Evolutionary conservation across 495 filamentous ascomycete species (phyloP), one percentile per base, ranked within the genome.

Genomic region (Trypethelium eluteriae): DNA sequence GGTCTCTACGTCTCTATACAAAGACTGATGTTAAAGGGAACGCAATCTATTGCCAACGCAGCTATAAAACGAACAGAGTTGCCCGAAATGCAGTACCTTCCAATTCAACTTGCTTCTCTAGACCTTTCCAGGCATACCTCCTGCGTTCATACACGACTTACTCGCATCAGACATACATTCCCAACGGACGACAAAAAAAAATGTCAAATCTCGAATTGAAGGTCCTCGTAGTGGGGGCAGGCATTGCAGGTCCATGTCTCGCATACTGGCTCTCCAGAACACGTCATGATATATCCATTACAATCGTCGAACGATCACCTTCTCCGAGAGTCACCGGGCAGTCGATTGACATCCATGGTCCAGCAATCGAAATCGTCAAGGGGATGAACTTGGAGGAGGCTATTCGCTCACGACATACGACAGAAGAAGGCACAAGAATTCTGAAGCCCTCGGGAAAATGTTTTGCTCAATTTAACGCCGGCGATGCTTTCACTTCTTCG

Each of bases 241-340:
- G 67, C 56, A 69, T 71, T 14, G 66, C 69, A 38, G 69, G 69
- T 35, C 64, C 62, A n/a, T 67, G 68, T 44, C 63, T 69, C 38
- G 66, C 69, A 39, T 71, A 63, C 67, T 71, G 69, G 69, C 61
- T 71, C 16, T 62, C 67, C 3, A 49, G 65, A 35, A 63, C 65
- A 32, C 68, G n/a, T 44, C 46, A 62, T 14, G 39, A 64, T 11
- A 67, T 70, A 39, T 14, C 64, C 12, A 66, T 74, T 44, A 74
- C 73, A 3, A 67, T 74, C 61, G 46, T 74, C 34, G 73, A 75
- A 59, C 70, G 70, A 6, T 59, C 68, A 2, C 70, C 73, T n/a
- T n/a, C 34, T 32, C 68, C 68, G 9, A 62, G 73, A 5, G 64
- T 65, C 6, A 68, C 68, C 11, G 72, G 73, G 35, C 72, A 73